phyloP scores from a whole-genome alignment of 1,284 basidiomycete genomes.

The Irpex sp. region DNA sequence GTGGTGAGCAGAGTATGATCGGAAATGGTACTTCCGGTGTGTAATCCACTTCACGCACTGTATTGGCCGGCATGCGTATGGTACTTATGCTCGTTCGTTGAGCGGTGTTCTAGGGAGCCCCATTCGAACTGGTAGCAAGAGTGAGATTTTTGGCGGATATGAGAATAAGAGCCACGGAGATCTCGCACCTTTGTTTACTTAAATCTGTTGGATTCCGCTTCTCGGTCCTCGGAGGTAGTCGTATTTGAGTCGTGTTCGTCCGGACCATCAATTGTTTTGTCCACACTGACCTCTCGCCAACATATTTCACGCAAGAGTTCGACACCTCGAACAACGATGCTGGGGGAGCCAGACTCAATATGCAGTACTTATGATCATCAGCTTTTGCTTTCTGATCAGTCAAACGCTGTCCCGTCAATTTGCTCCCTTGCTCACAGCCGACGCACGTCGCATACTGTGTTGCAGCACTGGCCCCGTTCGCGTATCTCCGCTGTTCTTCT shows the following conservation, averaged over 20 bases:
- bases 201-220: slow-evolving; percentile 18
- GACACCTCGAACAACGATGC: slow-evolving; percentile 14
- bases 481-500: slow-evolving; percentile 48
- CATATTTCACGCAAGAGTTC: slow-evolving; percentile 20
- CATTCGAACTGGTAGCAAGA: slow-evolving; percentile 6
- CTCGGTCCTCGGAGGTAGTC: slow-evolving; percentile 9
- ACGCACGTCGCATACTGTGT: slow-evolving; percentile 43
- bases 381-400: slow-evolving; percentile 33
- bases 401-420: slow-evolving; percentile 46
- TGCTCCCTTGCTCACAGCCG: slow-evolving; percentile 41
- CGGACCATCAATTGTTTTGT: slow-evolving; percentile 11
- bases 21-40: not conserved
- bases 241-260: not conserved
- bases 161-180: not conserved
- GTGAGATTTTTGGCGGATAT: not conserved
- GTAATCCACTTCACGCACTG: not conserved
- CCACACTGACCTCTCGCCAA: slow-evolving; percentile 33
- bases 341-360: slow-evolving; percentile 7
- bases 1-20: not conserved
- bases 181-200: slow-evolving; percentile 12
- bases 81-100: not conserved
- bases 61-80: too few relatives aligned
- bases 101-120: not conserved
- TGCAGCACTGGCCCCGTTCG: slow-evolving; percentile 54
- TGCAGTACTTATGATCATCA: slow-evolving; percentile 28